These are phyloP conservation scores for Amoebophrya sp. DNA, from an alignment of 169 alveolate species.

Conservation along the genomic window DNA sequence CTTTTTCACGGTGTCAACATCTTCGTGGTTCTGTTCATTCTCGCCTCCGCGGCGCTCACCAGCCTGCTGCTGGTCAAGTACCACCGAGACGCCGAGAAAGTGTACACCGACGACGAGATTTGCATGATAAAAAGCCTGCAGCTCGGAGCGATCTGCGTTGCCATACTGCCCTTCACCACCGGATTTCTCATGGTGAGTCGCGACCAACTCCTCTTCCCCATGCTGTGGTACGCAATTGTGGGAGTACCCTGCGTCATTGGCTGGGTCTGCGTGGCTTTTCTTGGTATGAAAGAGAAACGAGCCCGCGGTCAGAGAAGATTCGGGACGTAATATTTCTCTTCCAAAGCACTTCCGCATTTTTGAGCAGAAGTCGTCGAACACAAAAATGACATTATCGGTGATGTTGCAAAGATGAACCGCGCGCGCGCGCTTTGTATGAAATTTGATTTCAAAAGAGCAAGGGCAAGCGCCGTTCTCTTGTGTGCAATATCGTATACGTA, in stretches of 20 bases:
- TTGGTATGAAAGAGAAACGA: no score
- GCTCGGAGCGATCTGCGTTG: not conserved
- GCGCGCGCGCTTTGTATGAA: no score
- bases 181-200: constrained; percentile 7
- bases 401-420: no score
- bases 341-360: no score
- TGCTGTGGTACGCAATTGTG: not conserved
- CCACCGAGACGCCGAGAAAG: not conserved
- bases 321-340: no score
- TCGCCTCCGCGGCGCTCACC: not conserved
- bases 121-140: constrained; percentile 2
- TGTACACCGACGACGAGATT: constrained; percentile 13
- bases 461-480: no score
- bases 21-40: not conserved
- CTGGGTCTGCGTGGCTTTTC: not conserved
- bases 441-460: no score
- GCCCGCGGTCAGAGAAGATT: no score
- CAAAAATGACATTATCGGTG: no score
- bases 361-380: no score
- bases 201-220: not conserved
- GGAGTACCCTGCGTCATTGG: not conserved
- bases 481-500: no score
- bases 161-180: not conserved
- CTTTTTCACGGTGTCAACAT: not conserved
- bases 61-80: not conserved